phyloP scores from a whole-genome alignment of 768 basidiomycete genomes.

The Sporobolomyces pararoseus region DNA sequence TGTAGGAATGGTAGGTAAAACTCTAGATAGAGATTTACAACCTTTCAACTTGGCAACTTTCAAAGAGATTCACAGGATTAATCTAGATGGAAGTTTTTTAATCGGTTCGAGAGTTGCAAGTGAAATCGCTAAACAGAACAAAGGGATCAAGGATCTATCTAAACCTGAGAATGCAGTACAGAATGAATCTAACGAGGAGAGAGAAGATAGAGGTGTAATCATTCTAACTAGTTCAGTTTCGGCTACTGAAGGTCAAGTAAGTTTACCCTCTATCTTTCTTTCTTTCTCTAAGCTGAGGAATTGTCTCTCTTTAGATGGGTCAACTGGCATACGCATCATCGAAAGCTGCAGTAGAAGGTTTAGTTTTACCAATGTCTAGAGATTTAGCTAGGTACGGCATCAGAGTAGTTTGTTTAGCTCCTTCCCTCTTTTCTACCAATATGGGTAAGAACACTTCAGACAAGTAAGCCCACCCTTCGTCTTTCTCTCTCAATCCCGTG shows the following conservation, averaged over 20 bases:
- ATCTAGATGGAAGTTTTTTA: slow-evolving; percentile 61
- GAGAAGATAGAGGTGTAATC: slow-evolving; percentile 62
- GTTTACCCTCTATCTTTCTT: not conserved
- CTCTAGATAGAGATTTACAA: not conserved
- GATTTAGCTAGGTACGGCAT: slow-evolving; percentile 57
- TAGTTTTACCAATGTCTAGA: slow-evolving; percentile 62
- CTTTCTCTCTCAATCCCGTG: no score
- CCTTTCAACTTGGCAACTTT: slow-evolving; percentile 52
- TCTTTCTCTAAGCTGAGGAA: not conserved
- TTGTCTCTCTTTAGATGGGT: slow-evolving; percentile 53
- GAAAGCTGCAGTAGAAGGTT: slow-evolving; percentile 59
- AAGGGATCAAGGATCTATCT: not conserved
- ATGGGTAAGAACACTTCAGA: slow-evolving; percentile 49
- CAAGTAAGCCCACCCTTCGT: slow-evolving; percentile 41
- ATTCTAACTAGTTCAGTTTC: slow-evolving; percentile 31
- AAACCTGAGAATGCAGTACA: slow-evolving; percentile 17
- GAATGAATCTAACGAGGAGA: no score
- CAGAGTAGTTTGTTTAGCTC: slow-evolving; percentile 57
- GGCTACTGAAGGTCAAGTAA: slow-evolving; percentile 41
- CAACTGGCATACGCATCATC: slow-evolving; percentile 60
- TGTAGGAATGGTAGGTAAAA: slow-evolving; percentile 51
- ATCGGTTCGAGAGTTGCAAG: slow-evolving; percentile 58
- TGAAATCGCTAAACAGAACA: slow-evolving; percentile 52
- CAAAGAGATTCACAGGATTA: slow-evolving; percentile 58
- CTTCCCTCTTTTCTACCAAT: slow-evolving; percentile 57